Conservation (phyloP, 352 stramenopile species). For the Elongisporangium undulatum region DNA sequence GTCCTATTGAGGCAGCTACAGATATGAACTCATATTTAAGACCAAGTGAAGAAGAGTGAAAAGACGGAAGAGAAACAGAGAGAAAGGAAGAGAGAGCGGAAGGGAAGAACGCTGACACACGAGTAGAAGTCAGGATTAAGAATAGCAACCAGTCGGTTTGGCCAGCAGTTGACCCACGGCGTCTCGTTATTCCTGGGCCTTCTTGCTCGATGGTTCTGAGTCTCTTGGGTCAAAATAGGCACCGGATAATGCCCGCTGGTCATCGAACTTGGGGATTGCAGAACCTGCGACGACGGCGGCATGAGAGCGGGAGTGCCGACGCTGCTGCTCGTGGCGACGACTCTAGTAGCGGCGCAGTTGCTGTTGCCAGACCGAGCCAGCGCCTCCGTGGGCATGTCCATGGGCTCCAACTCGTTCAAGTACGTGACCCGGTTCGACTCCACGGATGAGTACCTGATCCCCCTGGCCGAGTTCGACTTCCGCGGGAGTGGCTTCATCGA, state of each 20-base stretch:
- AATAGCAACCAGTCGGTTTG: neutral
- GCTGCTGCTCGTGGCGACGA: neutral
- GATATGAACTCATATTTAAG: constrained; percentile 1
- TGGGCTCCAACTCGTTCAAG: neutral
- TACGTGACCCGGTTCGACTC: neutral
- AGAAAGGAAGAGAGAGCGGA: neutral
- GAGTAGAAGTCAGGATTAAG: neutral
- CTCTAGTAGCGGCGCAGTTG: no score
- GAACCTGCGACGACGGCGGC: neutral
- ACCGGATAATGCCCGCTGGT: no score
- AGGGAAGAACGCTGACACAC: neutral
- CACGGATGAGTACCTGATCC: neutral
- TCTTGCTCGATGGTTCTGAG: neutral
- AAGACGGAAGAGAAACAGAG: neutral
- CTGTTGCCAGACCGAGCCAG: neutral
- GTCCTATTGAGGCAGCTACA: constrained; percentile 2
- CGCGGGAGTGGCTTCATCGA: constrained; percentile 31
- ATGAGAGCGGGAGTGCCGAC: neutral
- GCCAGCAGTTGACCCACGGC: neutral
- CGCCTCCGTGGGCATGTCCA: neutral
- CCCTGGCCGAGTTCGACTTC: constrained; percentile 32
- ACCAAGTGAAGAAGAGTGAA: neutral
- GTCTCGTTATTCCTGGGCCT: neutral
- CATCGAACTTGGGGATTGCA: no score
- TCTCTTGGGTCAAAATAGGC: neutral